Conservation (phyloP, 805 yeast genomes). For the Metschnikowia santaceciliae region DNA sequence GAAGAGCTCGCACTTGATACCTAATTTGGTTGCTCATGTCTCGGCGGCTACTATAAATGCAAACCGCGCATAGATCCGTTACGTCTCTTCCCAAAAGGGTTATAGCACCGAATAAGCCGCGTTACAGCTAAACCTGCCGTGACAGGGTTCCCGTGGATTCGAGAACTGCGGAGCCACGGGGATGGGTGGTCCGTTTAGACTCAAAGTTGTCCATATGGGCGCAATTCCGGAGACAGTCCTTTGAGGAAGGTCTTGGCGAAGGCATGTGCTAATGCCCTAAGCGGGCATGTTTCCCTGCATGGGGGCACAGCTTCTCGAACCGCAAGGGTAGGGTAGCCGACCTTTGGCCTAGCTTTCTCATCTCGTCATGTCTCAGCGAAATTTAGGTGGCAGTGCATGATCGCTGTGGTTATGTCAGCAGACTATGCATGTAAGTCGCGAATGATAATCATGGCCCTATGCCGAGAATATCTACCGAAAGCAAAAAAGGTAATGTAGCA, state of each 20-base stretch:
- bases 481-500: not conserved
- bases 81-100: not conserved
- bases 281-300: not conserved
- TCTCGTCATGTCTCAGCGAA: not conserved
- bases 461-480: slow-evolving; percentile 1
- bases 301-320: not conserved
- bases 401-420: not conserved
- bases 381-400: not conserved
- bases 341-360: not conserved
- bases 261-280: not conserved
- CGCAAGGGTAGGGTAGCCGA: not conserved
- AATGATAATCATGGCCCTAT: not conserved
- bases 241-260: no score
- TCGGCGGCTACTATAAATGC: not conserved
- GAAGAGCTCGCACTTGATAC: not conserved
- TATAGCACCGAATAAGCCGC: not conserved
- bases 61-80: not conserved
- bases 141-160: not conserved
- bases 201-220: not conserved
- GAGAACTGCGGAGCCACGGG: no score
- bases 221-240: no score
- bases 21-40: not conserved
- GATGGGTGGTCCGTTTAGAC: no score
- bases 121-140: not conserved
- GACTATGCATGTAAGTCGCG: not conserved